These are phyloP conservation scores for Thermomucor indicae-seudaticae DNA, from an alignment of 371 early-diverging fungal genomes.

Conservation along the genomic window DNA sequence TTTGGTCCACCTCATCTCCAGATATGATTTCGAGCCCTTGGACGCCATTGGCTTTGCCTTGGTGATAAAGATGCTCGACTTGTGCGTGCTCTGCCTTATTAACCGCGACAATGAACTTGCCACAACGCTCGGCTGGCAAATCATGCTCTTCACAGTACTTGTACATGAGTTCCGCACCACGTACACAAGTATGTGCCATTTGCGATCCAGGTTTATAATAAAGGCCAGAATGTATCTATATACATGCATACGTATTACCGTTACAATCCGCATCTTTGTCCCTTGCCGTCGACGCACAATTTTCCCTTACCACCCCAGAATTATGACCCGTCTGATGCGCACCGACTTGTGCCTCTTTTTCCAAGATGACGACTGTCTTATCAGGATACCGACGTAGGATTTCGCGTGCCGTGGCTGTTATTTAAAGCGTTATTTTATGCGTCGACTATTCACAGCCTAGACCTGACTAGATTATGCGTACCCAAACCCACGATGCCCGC, in stretches of 20 bases:
- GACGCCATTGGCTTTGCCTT: conserved; percentile 39
- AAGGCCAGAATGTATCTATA: conserved; percentile 43
- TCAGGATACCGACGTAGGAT: conserved; percentile 32
- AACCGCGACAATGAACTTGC: conserved; percentile 43
- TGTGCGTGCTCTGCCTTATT: conserved; percentile 33
- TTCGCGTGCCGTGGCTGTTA: conserved; percentile 40
- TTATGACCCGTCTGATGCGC: conserved; percentile 46
- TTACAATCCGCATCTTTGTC: background rate
- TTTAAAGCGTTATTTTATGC: background rate
- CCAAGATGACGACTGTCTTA: conserved; percentile 40
- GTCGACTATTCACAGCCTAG: background rate
- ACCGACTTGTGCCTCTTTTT: conserved; percentile 41
- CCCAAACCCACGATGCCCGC: conserved; percentile 43
- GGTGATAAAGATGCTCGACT: conserved; percentile 37
- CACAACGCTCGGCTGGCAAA: conserved; percentile 41
- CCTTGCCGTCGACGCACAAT: background rate
- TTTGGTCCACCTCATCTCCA: conserved; percentile 35
- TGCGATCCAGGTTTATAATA: conserved; percentile 43
- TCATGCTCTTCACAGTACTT: conserved; percentile 42
- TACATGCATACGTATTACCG: background rate
- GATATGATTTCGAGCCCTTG: conserved; percentile 38
- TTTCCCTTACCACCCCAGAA: conserved; percentile 31
- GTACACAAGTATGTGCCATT: conserved; percentile 45
- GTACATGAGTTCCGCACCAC: conserved; percentile 45
- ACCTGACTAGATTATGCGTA: background rate